Conservation (phyloP, 148 eudicot species). For the Chenopodium suecicum region DNA sequence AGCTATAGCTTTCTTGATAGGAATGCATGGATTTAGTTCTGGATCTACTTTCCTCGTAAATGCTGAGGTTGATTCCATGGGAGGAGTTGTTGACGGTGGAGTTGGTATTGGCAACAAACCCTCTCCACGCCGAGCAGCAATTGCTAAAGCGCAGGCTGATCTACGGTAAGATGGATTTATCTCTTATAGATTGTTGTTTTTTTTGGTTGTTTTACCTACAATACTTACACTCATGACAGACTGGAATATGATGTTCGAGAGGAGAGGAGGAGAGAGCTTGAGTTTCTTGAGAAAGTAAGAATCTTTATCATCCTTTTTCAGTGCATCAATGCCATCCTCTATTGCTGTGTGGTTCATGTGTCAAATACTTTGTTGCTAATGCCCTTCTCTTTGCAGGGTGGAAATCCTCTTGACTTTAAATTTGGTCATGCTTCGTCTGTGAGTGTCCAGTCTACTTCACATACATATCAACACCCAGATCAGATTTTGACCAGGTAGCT, state of each 20-base stretch:
- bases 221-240: conserved; percentile 46
- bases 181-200: conserved; percentile 13
- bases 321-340: conserved; percentile 6
- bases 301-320: conserved; percentile 4
- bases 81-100: conserved; percentile 86
- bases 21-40: conserved; percentile 82
- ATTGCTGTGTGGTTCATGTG: conserved; percentile 6
- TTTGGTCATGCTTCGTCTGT: conserved; percentile 57
- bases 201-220: conserved; percentile 3
- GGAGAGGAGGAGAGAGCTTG: conserved; percentile 82
- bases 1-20: conserved; percentile 44
- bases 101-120: conserved; percentile 61
- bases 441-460: conserved; percentile 85
- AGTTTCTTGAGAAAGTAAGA: conserved; percentile 93
- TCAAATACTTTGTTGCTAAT: conserved; percentile 3
- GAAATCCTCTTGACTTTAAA: conserved; percentile 87
- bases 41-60: conserved; percentile 66
- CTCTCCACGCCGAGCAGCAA: conserved; percentile 72
- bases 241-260: conserved; percentile 78
- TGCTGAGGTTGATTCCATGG: conserved; percentile 98
- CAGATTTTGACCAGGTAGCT: conserved; percentile 63
- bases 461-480: conserved; percentile 61
- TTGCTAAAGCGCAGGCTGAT: conserved; percentile 89
- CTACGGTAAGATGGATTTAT: conserved; percentile 50
- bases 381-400: conserved; percentile 60